phyloP scores from a whole-genome alignment of 495 filamentous ascomycete genomes.

The Neurospora sp. region DNA sequence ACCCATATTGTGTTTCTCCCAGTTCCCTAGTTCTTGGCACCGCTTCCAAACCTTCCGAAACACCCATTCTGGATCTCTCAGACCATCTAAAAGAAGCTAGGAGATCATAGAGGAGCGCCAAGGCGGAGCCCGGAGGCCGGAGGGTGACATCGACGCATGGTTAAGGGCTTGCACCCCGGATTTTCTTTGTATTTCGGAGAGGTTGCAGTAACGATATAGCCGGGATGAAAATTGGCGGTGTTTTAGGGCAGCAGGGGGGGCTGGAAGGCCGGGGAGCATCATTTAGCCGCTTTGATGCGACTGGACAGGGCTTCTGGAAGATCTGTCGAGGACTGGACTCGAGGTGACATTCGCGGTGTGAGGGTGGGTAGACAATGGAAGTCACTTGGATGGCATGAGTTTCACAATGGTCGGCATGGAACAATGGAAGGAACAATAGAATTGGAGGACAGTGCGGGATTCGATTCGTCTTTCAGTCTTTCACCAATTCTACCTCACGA shows the following conservation, averaged over 20 bases:
- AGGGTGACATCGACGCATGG: not conserved
- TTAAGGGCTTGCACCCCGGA: not conserved
- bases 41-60: not conserved
- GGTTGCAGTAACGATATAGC: not conserved
- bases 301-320: not conserved
- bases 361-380: not conserved
- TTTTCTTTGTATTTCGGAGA: not conserved
- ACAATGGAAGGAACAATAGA: not conserved
- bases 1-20: not conserved
- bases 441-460: not conserved
- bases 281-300: not conserved
- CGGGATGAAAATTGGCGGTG: not conserved
- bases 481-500: too few relatives aligned
- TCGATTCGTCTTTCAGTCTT: not conserved
- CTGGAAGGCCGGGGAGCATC: not conserved
- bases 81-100: not conserved
- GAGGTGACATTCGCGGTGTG: not conserved
- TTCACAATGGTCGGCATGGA: not conserved
- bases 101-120: not conserved
- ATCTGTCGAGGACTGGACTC: not conserved
- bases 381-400: not conserved
- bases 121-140: not conserved
- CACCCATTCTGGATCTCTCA: not conserved
- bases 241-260: not conserved
- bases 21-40: not conserved